A percentile compares a stretch with the other conserved stretches of the same genome.
Conservation (phyloP, 805 yeast species). For the Metschnikowia amazonensis region DNA sequence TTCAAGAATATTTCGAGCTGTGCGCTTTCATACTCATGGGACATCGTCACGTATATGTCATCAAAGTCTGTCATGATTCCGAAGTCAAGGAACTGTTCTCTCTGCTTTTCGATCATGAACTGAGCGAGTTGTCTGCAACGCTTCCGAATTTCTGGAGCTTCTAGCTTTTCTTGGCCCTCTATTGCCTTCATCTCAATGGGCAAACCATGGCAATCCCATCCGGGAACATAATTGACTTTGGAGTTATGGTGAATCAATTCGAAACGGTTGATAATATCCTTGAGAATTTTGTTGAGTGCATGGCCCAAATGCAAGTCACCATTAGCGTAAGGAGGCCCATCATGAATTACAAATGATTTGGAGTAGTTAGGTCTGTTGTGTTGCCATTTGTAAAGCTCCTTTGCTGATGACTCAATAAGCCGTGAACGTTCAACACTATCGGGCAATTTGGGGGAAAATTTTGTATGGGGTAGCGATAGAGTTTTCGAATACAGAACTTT, state of each 20-base stretch:
- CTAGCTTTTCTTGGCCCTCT: constrained; percentile 29
- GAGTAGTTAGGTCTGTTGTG: constrained; percentile 13
- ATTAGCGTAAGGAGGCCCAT: constrained; percentile 98
- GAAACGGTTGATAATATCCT: constrained; percentile 78
- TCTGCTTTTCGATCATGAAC: constrained; percentile 62
- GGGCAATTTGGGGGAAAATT: constrained; percentile 52
- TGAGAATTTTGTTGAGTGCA: constrained; percentile 82
- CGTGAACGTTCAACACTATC: constrained; percentile 35
- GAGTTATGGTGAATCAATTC: constrained; percentile 57
- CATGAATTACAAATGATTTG: constrained; percentile 68
- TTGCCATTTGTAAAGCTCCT: constrained; percentile 64
- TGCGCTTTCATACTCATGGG: constrained; percentile 63
- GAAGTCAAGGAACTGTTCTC: constrained; percentile 57
- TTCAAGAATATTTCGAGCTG: constrained; percentile 70
- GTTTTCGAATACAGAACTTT: constrained; percentile 44
- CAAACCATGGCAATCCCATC: constrained; percentile 99
- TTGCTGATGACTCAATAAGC: constrained; percentile 51
- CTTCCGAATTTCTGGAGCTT: constrained; percentile 53
- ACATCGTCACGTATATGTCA: constrained; percentile 68
- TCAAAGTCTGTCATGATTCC: constrained; percentile 85
- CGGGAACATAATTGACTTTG: constrained; percentile 73
- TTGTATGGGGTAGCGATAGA: constrained; percentile 62
- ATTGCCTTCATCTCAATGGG: constrained; percentile 92
- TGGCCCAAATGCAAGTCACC: constrained; percentile 92
- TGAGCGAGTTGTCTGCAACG: constrained; percentile 67